Evolutionary conservation across 768 basidiomycete species (phyloP), one percentile per base, ranked within the genome.

Genomic region (Kondoa subrosea): DNA sequence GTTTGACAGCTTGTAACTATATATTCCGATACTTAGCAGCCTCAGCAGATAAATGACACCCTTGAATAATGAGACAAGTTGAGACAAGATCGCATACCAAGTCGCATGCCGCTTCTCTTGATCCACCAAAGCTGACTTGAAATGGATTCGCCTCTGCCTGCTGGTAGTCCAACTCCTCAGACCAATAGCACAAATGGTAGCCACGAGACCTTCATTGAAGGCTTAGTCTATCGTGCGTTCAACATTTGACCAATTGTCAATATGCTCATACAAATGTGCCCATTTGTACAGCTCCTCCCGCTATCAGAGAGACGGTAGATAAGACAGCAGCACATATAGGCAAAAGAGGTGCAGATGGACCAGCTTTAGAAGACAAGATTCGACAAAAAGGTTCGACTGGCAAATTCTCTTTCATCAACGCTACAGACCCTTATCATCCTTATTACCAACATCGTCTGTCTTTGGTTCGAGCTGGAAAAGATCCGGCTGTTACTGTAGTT

Each of bases 391-490:
- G 91, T 79, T 83, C 85, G 72, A 93, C 97, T 81, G 90, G 91
- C 67, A 93, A 95, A 80, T 99, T 97, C 82, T 91, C 93, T 68
- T 99, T 99, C 81, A 83, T 99, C 77, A 93, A 93, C 80, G 86
- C 89, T 70, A 84, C 84, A 62, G 95, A 99, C 81, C 90, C 95
- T 72, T 99, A 95, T 80, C 90, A 97, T 85, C 89, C 89, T 69
- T 97, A 99, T 80, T 99, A 99, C 76, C 85, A 88, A 76, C 85
- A 92, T 80, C 85, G 87, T 75, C 84, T 93, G 80, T 89, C 91
- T 61, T 85, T 85, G 76, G 83, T 91, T 70, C 79, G 83, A 65
- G 84, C 84, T 4, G 91, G 90, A 25, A 74, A 79, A 69, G 77
- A 76, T 67, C 76, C 71, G 0, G 77, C 75, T 50, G 68, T 26